phyloP scores from a whole-genome alignment of 2,329 filamentous ascomycete genomes.

The Lecanicillium sp. region DNA sequence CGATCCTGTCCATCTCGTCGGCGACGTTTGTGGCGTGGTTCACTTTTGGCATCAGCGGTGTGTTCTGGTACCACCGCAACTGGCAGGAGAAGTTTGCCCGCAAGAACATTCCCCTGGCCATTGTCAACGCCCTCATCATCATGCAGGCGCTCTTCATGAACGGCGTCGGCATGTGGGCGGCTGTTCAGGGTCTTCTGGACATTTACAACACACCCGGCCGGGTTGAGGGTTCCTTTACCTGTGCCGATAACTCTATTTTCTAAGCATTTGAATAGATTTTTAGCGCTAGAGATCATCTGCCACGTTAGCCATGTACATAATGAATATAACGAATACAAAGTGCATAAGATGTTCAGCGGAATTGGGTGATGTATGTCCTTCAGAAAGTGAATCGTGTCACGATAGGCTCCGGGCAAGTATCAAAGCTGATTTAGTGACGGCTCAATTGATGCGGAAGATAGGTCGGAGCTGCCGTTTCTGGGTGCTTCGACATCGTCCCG shows the following conservation, averaged over 20 bases:
- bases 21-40: slow-evolving; percentile 33
- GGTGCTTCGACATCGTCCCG: too few relatives aligned
- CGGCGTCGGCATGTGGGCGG: slow-evolving; percentile 29
- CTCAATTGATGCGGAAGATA: too few relatives aligned
- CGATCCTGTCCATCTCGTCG: slow-evolving; percentile 31
- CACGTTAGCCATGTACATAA: background rate
- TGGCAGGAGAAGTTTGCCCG: slow-evolving; percentile 25
- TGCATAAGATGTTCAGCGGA: too few relatives aligned
- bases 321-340: background rate
- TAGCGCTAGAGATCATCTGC: background rate
- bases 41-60: slow-evolving; percentile 30
- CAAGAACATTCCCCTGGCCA: slow-evolving; percentile 24
- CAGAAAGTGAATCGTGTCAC: too few relatives aligned
- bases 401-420: too few relatives aligned
- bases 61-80: slow-evolving; percentile 33
- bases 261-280: slow-evolving; percentile 12
- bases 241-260: slow-evolving; percentile 30
- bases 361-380: too few relatives aligned
- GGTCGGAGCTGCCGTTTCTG: too few relatives aligned
- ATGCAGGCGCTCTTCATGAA: slow-evolving; percentile 30
- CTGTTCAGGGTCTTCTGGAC: slow-evolving; percentile 26
- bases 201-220: slow-evolving; percentile 23
- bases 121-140: slow-evolving; percentile 27
- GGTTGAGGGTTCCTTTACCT: slow-evolving; percentile 28
- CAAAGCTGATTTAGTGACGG: too few relatives aligned